Evolutionary conservation across 495 filamentous ascomycete genomes (phyloP).

Genomic region (Lophiostoma macrostomum): DNA sequence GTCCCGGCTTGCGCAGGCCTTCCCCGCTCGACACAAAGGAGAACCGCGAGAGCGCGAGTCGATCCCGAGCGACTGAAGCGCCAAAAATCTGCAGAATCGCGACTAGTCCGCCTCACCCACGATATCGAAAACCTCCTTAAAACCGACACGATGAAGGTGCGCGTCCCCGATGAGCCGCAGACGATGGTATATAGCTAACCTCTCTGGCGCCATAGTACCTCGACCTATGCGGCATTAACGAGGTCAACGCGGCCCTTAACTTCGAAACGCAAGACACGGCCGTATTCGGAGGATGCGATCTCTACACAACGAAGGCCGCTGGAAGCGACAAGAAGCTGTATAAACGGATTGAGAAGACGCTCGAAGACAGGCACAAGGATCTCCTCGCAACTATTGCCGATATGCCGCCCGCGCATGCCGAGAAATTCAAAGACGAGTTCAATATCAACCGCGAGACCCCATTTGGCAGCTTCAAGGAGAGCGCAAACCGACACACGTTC

Average conservation of each 20-base stretch:
- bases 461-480: conserved; percentile 83
- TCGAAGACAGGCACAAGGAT: conserved; percentile 86
- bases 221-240: conserved; percentile 82
- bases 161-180: conserved; percentile 7
- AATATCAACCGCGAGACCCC: conserved; percentile 82
- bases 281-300: conserved; percentile 85
- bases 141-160: conserved; percentile 36
- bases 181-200: conserved; percentile 7
- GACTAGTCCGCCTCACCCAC: neutral
- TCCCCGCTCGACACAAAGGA: conserved; percentile 22
- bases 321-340: conserved; percentile 95
- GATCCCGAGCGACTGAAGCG: conserved; percentile 2
- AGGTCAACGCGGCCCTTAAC: conserved; percentile 83
- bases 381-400: conserved; percentile 76
- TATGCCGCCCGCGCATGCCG: conserved; percentile 70
- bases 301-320: conserved; percentile 95
- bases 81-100: neutral
- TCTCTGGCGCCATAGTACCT: conserved; percentile 63
- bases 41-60: conserved; percentile 7
- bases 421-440: conserved; percentile 52
- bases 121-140: neutral
- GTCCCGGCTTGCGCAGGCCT: conserved; percentile 31
- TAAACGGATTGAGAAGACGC: conserved; percentile 83
- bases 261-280: conserved; percentile 91
- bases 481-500: conserved; percentile 83